Base-by-base conservation (phyloP, 2,329 filamentous ascomycete species). In the Colletotrichum ledebouriae region DNA sequence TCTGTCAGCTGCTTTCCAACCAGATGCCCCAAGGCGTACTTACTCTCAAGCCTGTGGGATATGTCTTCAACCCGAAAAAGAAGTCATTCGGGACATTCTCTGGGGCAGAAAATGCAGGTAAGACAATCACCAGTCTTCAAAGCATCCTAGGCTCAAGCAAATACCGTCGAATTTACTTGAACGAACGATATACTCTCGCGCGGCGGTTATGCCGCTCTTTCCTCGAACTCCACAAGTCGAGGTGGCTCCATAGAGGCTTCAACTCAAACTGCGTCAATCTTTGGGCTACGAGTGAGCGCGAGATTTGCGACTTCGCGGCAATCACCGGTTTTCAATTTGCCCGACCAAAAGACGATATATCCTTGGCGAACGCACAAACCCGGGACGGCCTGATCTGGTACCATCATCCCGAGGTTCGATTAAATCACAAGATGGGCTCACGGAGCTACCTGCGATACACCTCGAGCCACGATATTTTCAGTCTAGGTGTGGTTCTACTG, bases 221-320 rank as follows among this genome's bases (percentile, higher is more conserved):
- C 0, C 41, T 44, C 41, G 15, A 44, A 44, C 15, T 44, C 41
- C 41, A 44, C 6, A 44, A 17, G 41, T 44, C 41, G 41, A 17
- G 41, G 6, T 44, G 41, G 41, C 41, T 44, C 41, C 41, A 44
- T 44, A 44, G 41, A 44, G 41, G 41, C 41, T 44, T 44, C 41
- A 17, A 44, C 6, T 44, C 41, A 17, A 44, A 17, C 6, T 44
- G 41, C 15, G 41, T 17, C 6, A 44, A 44, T 1, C 41, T 44
- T 44, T 44, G 6, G 15, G 15, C 15, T 1, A 44, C 15, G 2
- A 44, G 15, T 44, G 41, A 44, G 41, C 41, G 41, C 41, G 41
- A 44, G 15, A 44, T 44, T 44, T 44, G 41, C 41, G 41, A 44
- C 15, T 44, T 44, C 41, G 41, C 15, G 41, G 41, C 2, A 44